Evolutionary conservation across 495 filamentous ascomycete genomes (phyloP).

Genomic region (Aspergillus olivimuriae): DNA sequence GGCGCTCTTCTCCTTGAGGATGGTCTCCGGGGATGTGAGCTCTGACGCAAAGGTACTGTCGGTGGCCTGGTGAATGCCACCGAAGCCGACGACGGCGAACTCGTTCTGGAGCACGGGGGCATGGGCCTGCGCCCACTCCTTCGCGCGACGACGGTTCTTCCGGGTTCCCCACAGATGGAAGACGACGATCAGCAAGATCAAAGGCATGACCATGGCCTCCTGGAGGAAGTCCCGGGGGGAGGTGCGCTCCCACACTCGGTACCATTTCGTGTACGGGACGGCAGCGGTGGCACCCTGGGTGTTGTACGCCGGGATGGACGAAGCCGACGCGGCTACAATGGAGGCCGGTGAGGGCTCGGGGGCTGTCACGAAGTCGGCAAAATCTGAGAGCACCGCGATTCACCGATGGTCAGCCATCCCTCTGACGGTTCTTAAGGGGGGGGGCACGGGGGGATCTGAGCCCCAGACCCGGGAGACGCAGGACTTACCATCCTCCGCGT

Average conservation of each 20-base stretch:
- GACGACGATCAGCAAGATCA: conserved; percentile 65
- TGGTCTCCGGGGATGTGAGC: conserved; percentile 45
- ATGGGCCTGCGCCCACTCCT: conserved; percentile 73
- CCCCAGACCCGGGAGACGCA: background rate
- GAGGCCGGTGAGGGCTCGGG: conserved; percentile 56
- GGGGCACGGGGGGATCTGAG: too few species aligned
- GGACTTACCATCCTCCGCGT: conserved; percentile 56
- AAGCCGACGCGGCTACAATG: conserved; percentile 30
- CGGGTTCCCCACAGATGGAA: conserved; percentile 79
- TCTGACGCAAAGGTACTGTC: conserved; percentile 27
- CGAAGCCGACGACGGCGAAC: conserved; percentile 85
- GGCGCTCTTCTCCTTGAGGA: conserved; percentile 76
- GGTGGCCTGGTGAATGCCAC: conserved; percentile 34
- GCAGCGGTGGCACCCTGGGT: conserved; percentile 41
- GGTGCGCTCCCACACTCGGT: conserved; percentile 88
- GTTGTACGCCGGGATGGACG: conserved; percentile 38
- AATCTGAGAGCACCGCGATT: conserved; percentile 46
- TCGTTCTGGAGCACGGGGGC: conserved; percentile 65
- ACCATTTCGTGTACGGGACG: conserved; percentile 86
- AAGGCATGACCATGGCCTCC: conserved; percentile 74
- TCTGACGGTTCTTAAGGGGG: too few species aligned
- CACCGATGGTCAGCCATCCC: too few species aligned
- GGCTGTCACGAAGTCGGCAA: conserved; percentile 70
- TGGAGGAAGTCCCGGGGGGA: conserved; percentile 73
- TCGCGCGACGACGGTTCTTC: conserved; percentile 73